Evolutionary conservation across 345 rosid species (phyloP), one percentile per base, ranked within the genome.

Genomic region (Dipteronia sinensis): DNA sequence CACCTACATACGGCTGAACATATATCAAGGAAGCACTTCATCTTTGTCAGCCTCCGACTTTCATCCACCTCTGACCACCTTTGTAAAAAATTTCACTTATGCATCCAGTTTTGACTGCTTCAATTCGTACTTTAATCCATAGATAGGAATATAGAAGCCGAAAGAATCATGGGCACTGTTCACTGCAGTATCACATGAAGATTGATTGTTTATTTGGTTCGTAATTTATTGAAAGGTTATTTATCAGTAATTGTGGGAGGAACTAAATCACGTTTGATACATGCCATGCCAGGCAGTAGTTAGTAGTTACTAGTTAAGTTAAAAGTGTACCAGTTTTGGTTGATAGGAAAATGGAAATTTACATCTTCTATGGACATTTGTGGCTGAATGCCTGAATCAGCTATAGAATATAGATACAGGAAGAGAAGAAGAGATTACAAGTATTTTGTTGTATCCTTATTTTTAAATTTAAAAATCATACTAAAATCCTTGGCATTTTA

Each of bases 1-100:
- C 89, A 74, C 93, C 94, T 68, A 83, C 97, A 10, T 86, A 74
- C 80, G 89, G 78, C 66, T 91, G 89, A 87, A 53, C 47, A 13
- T 64, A 65, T 27, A 27, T 42, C 10, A 4, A 42, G 46, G 38
- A 23, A 55, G 38, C 40, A 22, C 40, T 25, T 13, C 67, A 13
- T 25, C 46, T n/a, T 56, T 56, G 9, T 40, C 67, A 40, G 25
- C 40, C 25, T 7, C 2, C 13, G 6, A 23, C 17, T 42, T 3
- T 6, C 51, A 15, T 47, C 25, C 15, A 1, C 44, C 25, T 64
- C 11, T 19, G 16, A 61, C 46, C 10, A 34, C 42, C 29, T 11
- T 46, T 46, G 63, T 74, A 49, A 58, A 64, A 62, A 1, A 42
- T 62, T 72, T 42, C 19, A 42, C 25, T 23, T 9, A 16, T 62